Base-by-base conservation (phyloP, 106 monocot species). In the Allium cepa region DNA sequence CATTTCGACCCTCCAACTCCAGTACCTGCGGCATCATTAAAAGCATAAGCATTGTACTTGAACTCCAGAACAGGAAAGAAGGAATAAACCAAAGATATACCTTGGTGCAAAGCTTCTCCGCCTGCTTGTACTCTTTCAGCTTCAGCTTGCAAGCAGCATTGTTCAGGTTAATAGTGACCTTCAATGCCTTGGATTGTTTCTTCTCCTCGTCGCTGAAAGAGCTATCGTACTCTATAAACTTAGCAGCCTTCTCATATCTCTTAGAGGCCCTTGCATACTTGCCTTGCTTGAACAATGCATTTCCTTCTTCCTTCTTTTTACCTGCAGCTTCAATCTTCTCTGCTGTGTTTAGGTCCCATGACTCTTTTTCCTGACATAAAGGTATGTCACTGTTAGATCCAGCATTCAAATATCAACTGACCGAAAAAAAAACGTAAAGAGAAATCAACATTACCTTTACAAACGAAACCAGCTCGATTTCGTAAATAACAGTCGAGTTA, bases 381-480 rank as follows among this genome's bases (percentile, higher is more conserved):
- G 17, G 7, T 3, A 55, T 15, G 53, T 55, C 3, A 12, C 3
- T 11, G 11, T 12, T 12, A 55, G 53, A 2, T 55, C 7, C 53
- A 4, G 13, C 53, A 3, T 15, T 55, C 13, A 36, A 5, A 36
- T 36, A 55, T 15, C 53, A 55, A 4, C 13, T 3, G 5, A 12
- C 53, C 2, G 3, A 4, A 0, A 15, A 2, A 55, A 12, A 3
- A 9, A 53, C 1, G 52, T 13, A 53, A 1, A 13, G 0, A 10
- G 3, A 65, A 65, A 49, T 16, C 11, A 46, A 1, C 63, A 12
- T 56, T 55, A 90, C 90, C 88, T 94, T 94, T n/a, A 78, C 83
- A 78, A 94, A 90, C 4, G 94, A 94, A 8, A 94, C 85, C 64
- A 94, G 80, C 72, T 97, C 96, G 46, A 97, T 66, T 62, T 99